Conservation (phyloP, 225 moss, liverwort and hornwort genomes). For the Anthoceros angustus region DNA sequence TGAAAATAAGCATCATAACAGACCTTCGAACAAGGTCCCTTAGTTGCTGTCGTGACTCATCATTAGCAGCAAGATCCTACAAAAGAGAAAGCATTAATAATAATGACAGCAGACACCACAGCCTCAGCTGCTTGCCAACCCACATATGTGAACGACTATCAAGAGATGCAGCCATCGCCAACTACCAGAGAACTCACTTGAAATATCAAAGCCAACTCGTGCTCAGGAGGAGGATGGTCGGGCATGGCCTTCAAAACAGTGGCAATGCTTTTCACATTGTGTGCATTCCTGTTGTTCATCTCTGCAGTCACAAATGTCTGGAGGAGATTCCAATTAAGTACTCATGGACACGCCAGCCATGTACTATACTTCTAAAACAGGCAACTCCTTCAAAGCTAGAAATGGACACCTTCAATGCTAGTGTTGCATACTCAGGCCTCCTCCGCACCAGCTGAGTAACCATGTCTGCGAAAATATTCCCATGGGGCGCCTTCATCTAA, state of each 20-base stretch:
- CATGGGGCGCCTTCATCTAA: slow-evolving; percentile 74
- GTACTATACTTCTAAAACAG: neutral
- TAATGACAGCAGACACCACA: neutral
- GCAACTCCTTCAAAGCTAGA: slow-evolving; percentile 3
- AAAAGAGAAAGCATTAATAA: slow-evolving; percentile 10
- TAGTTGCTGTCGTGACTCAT: slow-evolving; percentile 69
- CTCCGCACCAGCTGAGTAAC: slow-evolving; percentile 77
- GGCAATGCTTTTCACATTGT: slow-evolving; percentile 80
- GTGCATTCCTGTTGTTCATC: slow-evolving; percentile 69
- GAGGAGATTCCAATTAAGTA: neutral
- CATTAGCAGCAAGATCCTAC: slow-evolving; percentile 88
- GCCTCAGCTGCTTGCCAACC: neutral
- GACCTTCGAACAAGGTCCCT: slow-evolving; percentile 84
- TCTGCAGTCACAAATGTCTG: slow-evolving; percentile 97
- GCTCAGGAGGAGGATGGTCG: slow-evolving; percentile 81
- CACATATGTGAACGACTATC: neutral
- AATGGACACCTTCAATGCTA: slow-evolving; percentile 69
- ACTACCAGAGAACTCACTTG: slow-evolving; percentile 33
- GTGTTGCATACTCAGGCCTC: slow-evolving; percentile 79
- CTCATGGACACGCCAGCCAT: slow-evolving; percentile 7
- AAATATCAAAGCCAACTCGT: slow-evolving; percentile 82
- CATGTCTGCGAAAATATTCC: slow-evolving; percentile 85
- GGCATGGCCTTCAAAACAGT: slow-evolving; percentile 91
- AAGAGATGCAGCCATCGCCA: neutral
- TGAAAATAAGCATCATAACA: slow-evolving; percentile 9